A percentile compares a stretch with the other conserved stretches of the same genome.
Conservation (phyloP, 2,329 filamentous ascomycete genomes). For the Colletotrichum sp. region DNA sequence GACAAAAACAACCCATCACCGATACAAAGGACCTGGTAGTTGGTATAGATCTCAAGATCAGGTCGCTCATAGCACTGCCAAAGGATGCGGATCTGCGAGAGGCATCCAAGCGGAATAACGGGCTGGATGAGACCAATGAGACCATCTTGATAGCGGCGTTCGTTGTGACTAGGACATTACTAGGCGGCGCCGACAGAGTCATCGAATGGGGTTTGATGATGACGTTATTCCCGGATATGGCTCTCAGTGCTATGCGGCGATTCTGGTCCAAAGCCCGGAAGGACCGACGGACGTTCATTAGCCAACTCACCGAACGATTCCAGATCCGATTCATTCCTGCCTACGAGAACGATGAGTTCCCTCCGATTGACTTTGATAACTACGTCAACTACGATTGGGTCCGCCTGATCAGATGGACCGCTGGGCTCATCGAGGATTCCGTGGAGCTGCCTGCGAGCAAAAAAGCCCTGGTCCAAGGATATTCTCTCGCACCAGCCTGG, state of each 20-base stretch:
- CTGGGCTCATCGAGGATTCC: slow-evolving; percentile 32
- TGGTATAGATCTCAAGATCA: slow-evolving; percentile 13
- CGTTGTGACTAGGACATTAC: slow-evolving; percentile 59
- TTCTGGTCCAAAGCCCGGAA: slow-evolving; percentile 60
- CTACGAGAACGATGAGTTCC: slow-evolving; percentile 66
- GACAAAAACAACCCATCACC: slow-evolving; percentile 3
- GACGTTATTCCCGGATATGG: slow-evolving; percentile 58
- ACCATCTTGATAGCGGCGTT: slow-evolving; percentile 57
- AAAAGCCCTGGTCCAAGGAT: slow-evolving; percentile 46
- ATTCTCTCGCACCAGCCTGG: slow-evolving; percentile 40
- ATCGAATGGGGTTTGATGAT: slow-evolving; percentile 66
- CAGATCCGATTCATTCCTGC: slow-evolving; percentile 68
- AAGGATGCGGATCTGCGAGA: slow-evolving; percentile 13
- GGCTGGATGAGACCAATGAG: slow-evolving; percentile 20
- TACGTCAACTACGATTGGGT: slow-evolving; percentile 72
- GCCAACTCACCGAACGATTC: slow-evolving; percentile 65
- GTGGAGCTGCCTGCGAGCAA: slow-evolving; percentile 53
- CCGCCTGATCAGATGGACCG: slow-evolving; percentile 68
- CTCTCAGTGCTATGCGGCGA: slow-evolving; percentile 54
- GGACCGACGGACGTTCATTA: slow-evolving; percentile 56
- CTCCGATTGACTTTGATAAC: slow-evolving; percentile 66
- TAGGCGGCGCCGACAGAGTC: slow-evolving; percentile 63
- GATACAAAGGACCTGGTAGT: slow-evolving; percentile 11
- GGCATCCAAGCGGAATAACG: not conserved
- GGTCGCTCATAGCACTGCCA: slow-evolving; percentile 12